Base-by-base conservation (phyloP, 192 early-diverging fungal species). In the Rhizophagus sp. region DNA sequence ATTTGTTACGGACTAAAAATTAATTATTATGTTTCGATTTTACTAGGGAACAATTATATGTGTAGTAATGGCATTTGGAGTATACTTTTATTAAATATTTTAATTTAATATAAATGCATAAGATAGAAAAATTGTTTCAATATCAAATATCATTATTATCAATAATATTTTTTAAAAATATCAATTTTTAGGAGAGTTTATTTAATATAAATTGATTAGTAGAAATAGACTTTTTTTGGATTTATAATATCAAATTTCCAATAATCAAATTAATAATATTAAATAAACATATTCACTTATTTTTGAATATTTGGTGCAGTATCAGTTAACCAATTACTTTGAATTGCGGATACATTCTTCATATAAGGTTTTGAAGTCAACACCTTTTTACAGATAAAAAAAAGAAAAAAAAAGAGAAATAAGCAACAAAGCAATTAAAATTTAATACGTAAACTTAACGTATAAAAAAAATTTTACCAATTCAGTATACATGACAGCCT, bases 301-400 rank as follows among this genome's bases (percentile, higher is more conserved):
- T 67, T 9, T 33, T 33, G 33, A 33, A 67, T 33, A 34, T 73
- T 73, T 73, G 49, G 44, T 25, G 41, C n/a, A 17, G 47, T 30
- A 49, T 49, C 71, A 50, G 27, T 19, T 25, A 98, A 83, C 97
- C 98, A 99, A 24, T 85, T 77, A 47, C 93, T 89, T 78, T 97
- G 93, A 7, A 96, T 90, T 0, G 91, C 88, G 25, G 93, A 94
- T 0, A 95, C 92, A 50, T 93, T 91, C 19, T 97, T 89, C 66
- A 98, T 92, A 85, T 98, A 98, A 71, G 96, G 90, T 68, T 91
- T 92, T 30, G 94, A 93, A 0, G 98, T 99, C 61, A 94, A 93
- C 9, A 95, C 85, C 88, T 90, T 67, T 69, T 41, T 30, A 30
- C 30, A 30, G 30, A 30, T 30, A 30, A 30, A 30, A 30, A 30